Evolutionary conservation across 495 filamentous ascomycete species (phyloP).

Genomic region (Neurospora tetrasperma): DNA sequence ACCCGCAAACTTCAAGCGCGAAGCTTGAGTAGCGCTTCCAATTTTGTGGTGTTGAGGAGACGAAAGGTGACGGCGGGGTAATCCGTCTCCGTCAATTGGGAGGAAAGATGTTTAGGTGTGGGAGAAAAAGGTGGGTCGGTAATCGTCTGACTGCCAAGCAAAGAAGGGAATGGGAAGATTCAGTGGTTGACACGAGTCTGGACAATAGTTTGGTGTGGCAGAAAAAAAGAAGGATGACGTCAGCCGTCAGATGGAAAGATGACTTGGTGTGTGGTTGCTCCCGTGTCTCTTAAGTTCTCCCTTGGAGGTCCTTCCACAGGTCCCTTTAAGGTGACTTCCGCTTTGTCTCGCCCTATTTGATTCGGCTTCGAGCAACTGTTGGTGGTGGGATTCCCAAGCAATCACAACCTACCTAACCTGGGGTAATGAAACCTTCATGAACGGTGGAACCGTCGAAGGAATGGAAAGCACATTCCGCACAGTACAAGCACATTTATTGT

Average conservation of each 20-base stretch:
- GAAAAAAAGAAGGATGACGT: not conserved
- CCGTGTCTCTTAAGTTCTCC: not conserved
- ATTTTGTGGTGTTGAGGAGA: not conserved
- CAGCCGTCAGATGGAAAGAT: not conserved
- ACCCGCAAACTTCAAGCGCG: not conserved
- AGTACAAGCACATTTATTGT: not conserved
- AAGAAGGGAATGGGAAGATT: not conserved
- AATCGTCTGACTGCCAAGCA: not conserved
- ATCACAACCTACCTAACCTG: not conserved
- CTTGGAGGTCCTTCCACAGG: not conserved
- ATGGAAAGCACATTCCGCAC: not conserved
- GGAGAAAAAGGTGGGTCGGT: not conserved
- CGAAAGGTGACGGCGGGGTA: not conserved
- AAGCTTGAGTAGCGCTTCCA: not conserved
- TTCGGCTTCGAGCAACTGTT: not conserved
- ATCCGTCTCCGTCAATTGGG: not conserved
- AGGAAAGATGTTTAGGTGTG: not conserved
- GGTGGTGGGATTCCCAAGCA: not conserved
- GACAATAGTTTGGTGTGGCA: not conserved
- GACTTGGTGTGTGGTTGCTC: not conserved
- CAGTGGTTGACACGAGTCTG: not conserved
- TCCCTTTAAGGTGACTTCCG: not conserved
- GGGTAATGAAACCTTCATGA: not conserved
- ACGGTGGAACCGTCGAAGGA: not conserved
- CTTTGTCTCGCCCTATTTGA: not conserved